Base-by-base conservation (phyloP, 2,329 filamentous ascomycete species). In the Epichloe coenophiala region DNA sequence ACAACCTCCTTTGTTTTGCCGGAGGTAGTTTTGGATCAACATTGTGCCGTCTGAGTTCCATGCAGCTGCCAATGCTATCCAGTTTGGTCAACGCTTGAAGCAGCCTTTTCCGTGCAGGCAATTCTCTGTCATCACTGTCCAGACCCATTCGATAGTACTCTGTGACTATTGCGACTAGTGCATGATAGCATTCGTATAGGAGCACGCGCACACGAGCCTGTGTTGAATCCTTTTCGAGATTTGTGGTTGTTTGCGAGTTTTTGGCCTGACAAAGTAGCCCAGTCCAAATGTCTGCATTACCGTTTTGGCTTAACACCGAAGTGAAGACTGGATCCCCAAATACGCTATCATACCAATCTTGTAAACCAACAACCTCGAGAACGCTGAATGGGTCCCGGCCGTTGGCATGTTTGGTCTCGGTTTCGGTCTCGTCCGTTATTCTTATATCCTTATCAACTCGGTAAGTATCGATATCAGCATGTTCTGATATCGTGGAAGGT, bases 271-370 rank as follows among this genome's bases (percentile, higher is more conserved):
- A 13, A 12, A 64, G 61, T 57, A 76, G 79, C 1, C 77, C 77
- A 31, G 63, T 61, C 27, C 76, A 61, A 36, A 80, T 73, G 0
- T 70, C 67, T 12, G 65, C 57, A 4, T 66, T 71, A 0, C 72
- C 67, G 17, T 66, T 60, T 13, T 71, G 67, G 56, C 66, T 69
- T 55, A 81, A 77, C 6, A 68, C 68, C 3, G 65, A 67, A 2
- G 74, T 69, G 47, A 83, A 66, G 2, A 82, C 59, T 0, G 78
- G 77, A 53, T 83, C 80, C 11, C 78, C 79, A 55, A 83, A 82
- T 11, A 81, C 56, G 42, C 74, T 74, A 52, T 72, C 74, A 53
- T 74, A 74, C 78, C 78, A 83, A 62, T 78, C 75, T 35, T 69
- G 68, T n/a, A 82, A 48, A 5, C 51, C 52, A 4, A 50, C 48